These are phyloP conservation scores for Delonix regia DNA, from an alignment of 306 rosid species.

Conservation along the genomic window DNA sequence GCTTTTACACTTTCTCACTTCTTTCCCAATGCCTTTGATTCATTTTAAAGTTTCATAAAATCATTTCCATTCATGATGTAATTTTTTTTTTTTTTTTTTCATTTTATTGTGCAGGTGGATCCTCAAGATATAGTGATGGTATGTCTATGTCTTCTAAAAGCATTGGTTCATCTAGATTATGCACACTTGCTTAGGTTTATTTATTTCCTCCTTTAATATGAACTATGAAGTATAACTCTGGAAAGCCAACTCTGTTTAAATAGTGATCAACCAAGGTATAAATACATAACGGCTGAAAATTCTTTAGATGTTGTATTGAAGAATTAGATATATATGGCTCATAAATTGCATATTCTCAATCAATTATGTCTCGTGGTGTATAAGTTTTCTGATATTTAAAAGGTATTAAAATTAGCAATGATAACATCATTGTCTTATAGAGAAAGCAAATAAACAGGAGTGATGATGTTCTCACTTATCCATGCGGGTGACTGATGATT, in stretches of 20 bases:
- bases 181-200: slow-evolving; percentile 23
- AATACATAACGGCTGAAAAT: slow-evolving; percentile 1
- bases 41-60: slow-evolving; percentile 11
- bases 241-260: slow-evolving; percentile 20
- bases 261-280: neutral
- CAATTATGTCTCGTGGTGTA: neutral
- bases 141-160: slow-evolving; percentile 39
- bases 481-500: slow-evolving; percentile 1
- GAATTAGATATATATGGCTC: neutral
- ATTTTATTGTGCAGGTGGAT: slow-evolving; percentile 78
- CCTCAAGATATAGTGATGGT: slow-evolving; percentile 99
- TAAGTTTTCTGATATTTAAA: neutral
- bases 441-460: slow-evolving; percentile 10
- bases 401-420: neutral
- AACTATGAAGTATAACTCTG: neutral
- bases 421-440: neutral
- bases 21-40: slow-evolving; percentile 9
- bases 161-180: slow-evolving; percentile 25
- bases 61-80: slow-evolving; percentile 18
- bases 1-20: slow-evolving; percentile 6
- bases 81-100: slow-evolving; percentile 32
- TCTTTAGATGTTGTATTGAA: slow-evolving; percentile 2
- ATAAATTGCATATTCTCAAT: neutral
- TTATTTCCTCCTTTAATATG: slow-evolving; percentile 17
- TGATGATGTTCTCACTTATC: neutral